Conservation (phyloP, 805 yeast species). For the Kregervanrija delftensis region DNA sequence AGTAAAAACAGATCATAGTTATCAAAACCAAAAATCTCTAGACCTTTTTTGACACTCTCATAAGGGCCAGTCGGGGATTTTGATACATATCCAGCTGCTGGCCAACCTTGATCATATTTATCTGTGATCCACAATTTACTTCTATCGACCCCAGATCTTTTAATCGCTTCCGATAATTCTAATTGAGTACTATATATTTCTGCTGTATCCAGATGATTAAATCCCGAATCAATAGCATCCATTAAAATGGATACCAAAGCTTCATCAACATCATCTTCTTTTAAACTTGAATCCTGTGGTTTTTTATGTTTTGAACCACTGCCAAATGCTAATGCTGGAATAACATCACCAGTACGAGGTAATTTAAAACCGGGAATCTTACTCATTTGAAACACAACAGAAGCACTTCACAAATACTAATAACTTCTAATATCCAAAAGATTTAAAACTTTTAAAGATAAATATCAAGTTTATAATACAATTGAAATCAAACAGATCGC, state of each 20-base stretch:
- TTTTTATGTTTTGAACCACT: conserved; percentile 55
- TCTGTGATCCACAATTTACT: conserved; percentile 52
- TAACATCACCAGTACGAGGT: conserved; percentile 23
- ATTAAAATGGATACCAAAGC: conserved; percentile 39
- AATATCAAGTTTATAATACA: no score
- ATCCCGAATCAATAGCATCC: conserved; percentile 44
- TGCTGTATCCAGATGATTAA: conserved; percentile 61
- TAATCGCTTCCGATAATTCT: conserved; percentile 53
- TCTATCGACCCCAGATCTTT: conserved; percentile 37
- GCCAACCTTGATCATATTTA: conserved; percentile 43
- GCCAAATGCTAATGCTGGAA: conserved; percentile 43
- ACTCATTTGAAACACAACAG: no score
- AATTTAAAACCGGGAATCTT: conserved; percentile 21
- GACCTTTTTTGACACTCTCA: conserved; percentile 39
- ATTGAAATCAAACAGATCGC: no score
- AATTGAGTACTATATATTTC: conserved; percentile 55
- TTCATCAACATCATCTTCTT: conserved; percentile 22
- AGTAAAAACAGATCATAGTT: conserved; percentile 58
- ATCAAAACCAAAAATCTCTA: conserved; percentile 41
- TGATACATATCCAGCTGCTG: conserved; percentile 10
- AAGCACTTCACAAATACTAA: no score
- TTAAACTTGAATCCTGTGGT: conserved; percentile 18
- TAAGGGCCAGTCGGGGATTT: conserved; percentile 34
- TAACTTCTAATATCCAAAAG: no score
- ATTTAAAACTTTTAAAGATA: no score